phyloP scores from a whole-genome alignment of 1,284 basidiomycete species.

The Flammula alnicola region DNA sequence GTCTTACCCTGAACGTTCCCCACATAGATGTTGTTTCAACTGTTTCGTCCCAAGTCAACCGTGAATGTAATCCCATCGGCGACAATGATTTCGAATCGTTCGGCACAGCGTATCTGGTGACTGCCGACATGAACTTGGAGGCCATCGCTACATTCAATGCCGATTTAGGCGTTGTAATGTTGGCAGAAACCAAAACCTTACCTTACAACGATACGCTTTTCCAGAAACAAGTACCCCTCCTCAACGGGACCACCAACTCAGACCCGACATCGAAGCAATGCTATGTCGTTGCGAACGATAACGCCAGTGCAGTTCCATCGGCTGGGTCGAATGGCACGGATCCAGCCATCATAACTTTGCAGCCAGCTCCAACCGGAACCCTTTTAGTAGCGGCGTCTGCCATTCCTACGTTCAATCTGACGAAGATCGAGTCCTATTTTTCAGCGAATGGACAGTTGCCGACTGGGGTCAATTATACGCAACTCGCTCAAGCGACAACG shows the following conservation, averaged over 20 bases:
- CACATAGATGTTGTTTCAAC: not conserved
- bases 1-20: conserved; percentile 6
- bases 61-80: conserved; percentile 5
- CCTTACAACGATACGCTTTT: not conserved
- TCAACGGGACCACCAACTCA: too few relatives aligned
- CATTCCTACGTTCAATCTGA: conserved; percentile 7
- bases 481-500: too few relatives aligned
- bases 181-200: not conserved
- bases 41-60: conserved; percentile 5
- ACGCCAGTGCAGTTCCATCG: not conserved
- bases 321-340: not conserved
- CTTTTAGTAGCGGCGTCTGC: conserved; percentile 7
- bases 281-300: conserved; percentile 6
- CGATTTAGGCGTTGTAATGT: not conserved
- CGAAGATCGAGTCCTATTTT: conserved; percentile 11
- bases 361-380: conserved; percentile 9
- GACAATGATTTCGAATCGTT: conserved; percentile 13
- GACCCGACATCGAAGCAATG: not conserved
- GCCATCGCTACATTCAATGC: not conserved
- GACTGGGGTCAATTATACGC: too few relatives aligned
- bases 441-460: too few relatives aligned
- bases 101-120: conserved; percentile 4
- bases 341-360: not conserved
- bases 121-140: conserved; percentile 2
- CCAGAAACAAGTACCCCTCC: too few relatives aligned